Evolutionary conservation across 805 yeast species (phyloP).

Genomic region (Yamadazyma paraphyllophila): DNA sequence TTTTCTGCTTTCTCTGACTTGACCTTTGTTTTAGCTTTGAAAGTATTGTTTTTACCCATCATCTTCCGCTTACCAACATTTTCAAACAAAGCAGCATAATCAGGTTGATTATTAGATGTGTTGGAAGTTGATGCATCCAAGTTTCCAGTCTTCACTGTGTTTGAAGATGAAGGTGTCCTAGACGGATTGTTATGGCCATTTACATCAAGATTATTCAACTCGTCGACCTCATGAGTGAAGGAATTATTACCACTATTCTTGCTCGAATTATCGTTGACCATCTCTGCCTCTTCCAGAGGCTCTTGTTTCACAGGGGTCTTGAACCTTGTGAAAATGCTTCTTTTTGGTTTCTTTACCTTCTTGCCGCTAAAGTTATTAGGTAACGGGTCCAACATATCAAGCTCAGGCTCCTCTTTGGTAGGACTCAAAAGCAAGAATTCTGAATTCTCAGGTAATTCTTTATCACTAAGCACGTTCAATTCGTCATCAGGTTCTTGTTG

Average conservation of each 20-base stretch:
- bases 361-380: slow-evolving; percentile 16
- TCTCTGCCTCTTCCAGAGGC: slow-evolving; percentile 7
- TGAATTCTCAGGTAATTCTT: background rate
- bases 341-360: slow-evolving; percentile 30
- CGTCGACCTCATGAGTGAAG: slow-evolving; percentile 11
- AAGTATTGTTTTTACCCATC: slow-evolving; percentile 14
- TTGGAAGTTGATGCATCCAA: slow-evolving; percentile 19
- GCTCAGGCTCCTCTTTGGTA: slow-evolving; percentile 20
- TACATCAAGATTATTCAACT: slow-evolving; percentile 1
- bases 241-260: slow-evolving; percentile 14
- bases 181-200: slow-evolving; percentile 14
- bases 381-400: slow-evolving; percentile 15
- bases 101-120: slow-evolving; percentile 22
- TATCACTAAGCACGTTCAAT: background rate
- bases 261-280: slow-evolving; percentile 8
- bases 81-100: slow-evolving; percentile 44
- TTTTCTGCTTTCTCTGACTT: slow-evolving; percentile 21
- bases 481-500: background rate
- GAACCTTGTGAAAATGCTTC: slow-evolving; percentile 40
- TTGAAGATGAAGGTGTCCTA: slow-evolving; percentile 23
- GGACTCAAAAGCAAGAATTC: slow-evolving; percentile 18
- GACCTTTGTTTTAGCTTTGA: slow-evolving; percentile 20
- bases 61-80: slow-evolving; percentile 41
- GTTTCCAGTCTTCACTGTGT: slow-evolving; percentile 15
- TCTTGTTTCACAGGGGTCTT: slow-evolving; percentile 24